phyloP scores from a whole-genome alignment of 495 filamentous ascomycete genomes.

The Penicillium pulvis region DNA sequence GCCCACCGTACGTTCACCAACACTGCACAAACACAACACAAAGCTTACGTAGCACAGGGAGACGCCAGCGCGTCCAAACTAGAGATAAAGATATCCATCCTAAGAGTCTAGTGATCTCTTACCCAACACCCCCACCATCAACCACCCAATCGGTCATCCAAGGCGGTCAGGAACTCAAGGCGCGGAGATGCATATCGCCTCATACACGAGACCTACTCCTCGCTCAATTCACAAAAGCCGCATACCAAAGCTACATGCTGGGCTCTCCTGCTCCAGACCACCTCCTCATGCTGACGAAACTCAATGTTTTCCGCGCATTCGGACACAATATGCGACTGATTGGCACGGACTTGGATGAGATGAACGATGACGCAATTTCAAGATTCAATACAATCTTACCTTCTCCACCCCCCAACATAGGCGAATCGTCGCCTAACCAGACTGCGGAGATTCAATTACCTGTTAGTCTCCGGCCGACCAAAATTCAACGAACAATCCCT shows the following conservation, averaged over 20 bases:
- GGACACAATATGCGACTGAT: slow-evolving; percentile 18
- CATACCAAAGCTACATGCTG: slow-evolving; percentile 33
- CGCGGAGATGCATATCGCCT: not conserved
- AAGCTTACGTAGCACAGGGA: slow-evolving; percentile 12
- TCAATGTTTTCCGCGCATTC: slow-evolving; percentile 48
- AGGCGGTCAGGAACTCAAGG: not conserved
- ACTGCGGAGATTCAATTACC: slow-evolving; percentile 30
- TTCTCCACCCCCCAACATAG: not conserved
- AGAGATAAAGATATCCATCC: slow-evolving; percentile 21
- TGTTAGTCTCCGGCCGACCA: slow-evolving; percentile 48
- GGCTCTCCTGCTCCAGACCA: slow-evolving; percentile 40
- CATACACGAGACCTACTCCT: slow-evolving; percentile 21
- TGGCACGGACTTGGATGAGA: slow-evolving; percentile 24
- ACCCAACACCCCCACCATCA: not conserved
- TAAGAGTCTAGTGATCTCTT: slow-evolving; percentile 15
- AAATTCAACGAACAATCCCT: slow-evolving; percentile 37
- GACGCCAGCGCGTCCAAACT: slow-evolving; percentile 13
- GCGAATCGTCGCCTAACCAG: not conserved
- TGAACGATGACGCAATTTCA: slow-evolving; percentile 39
- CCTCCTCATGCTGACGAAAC: slow-evolving; percentile 42
- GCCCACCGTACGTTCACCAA: slow-evolving; percentile 23
- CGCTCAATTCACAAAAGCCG: slow-evolving; percentile 28
- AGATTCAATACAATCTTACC: slow-evolving; percentile 24
- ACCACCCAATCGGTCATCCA: not conserved
- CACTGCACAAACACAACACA: not conserved